These are phyloP conservation scores for Quercus phellos DNA, from an alignment of 331 rosid species.

Conservation along the genomic window DNA sequence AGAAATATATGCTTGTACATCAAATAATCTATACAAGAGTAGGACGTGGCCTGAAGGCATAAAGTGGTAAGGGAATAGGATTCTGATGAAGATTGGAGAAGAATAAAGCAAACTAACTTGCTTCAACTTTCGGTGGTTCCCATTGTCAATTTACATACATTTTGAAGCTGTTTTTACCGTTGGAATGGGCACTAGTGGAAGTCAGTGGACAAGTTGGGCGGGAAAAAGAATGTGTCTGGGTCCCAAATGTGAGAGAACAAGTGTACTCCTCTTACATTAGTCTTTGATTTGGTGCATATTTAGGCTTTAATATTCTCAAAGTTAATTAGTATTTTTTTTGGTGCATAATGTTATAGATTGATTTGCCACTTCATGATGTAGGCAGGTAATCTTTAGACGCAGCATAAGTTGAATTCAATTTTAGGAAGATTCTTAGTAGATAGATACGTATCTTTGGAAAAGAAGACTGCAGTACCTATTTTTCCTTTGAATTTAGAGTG, in stretches of 20 bases:
- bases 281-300: background rate
- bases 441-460: too few species aligned
- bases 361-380: background rate
- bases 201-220: constrained; percentile 18
- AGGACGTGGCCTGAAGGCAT: constrained; percentile 6
- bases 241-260: too few species aligned
- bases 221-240: background rate
- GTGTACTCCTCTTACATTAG: background rate
- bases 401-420: too few species aligned
- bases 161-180: constrained; percentile 5
- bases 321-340: background rate
- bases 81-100: constrained; percentile 33
- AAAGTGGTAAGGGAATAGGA: constrained; percentile 39
- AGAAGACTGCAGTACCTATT: background rate
- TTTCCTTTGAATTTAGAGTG: background rate
- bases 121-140: constrained; percentile 9
- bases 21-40: background rate
- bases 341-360: background rate
- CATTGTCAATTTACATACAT: constrained; percentile 9
- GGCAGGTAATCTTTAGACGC: background rate
- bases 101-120: constrained; percentile 39
- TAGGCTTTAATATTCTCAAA: background rate
- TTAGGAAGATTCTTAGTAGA: too few species aligned
- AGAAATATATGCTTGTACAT: background rate
- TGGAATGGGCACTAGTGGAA: background rate